A percentile compares a stretch with the other conserved stretches of the same genome.
These are phyloP conservation scores for Stachybotrys chlorohalonatus DNA, from an alignment of 2,329 filamentous ascomycete genomes.

Conservation along the genomic window DNA sequence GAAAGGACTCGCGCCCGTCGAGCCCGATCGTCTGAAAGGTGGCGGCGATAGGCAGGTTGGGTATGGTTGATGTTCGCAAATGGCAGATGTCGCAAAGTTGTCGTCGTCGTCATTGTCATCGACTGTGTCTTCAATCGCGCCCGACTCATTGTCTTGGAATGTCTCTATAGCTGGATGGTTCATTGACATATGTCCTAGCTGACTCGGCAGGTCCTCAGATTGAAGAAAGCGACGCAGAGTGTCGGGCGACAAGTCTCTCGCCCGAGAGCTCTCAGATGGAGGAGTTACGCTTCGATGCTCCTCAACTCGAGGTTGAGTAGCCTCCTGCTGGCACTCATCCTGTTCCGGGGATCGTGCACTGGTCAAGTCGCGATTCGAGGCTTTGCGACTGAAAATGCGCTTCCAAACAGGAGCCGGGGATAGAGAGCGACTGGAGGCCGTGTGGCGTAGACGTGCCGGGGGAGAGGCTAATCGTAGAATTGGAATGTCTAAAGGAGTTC, in stretches of 20 bases:
- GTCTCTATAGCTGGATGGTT: conserved; percentile 23
- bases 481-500: conserved; percentile 12
- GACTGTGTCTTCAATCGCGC: conserved; percentile 12
- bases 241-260: conserved; percentile 46
- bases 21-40: conserved; percentile 31
- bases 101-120: conserved; percentile 47
- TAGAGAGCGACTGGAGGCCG: conserved; percentile 36
- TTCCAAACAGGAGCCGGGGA: conserved; percentile 42
- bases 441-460: conserved; percentile 14
- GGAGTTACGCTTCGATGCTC: conserved; percentile 11
- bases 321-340: conserved; percentile 8
- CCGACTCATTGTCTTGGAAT: conserved; percentile 13
- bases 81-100: conserved; percentile 49
- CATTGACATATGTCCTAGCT: conserved; percentile 14
- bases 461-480: conserved; percentile 19
- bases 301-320: conserved; percentile 1
- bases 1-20: conserved; percentile 17
- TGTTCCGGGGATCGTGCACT: conserved; percentile 21
- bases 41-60: conserved; percentile 43
- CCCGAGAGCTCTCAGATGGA: conserved; percentile 31
- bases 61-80: conserved; percentile 33
- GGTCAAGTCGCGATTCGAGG: conserved; percentile 21
- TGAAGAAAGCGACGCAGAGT: conserved; percentile 40
- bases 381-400: conserved; percentile 39
- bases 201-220: conserved; percentile 31